A percentile compares a stretch with the other conserved stretches of the same genome.
These are phyloP conservation scores for Orychophragmus violaceus DNA, from an alignment of 345 rosid species.

Conservation along the genomic window DNA sequence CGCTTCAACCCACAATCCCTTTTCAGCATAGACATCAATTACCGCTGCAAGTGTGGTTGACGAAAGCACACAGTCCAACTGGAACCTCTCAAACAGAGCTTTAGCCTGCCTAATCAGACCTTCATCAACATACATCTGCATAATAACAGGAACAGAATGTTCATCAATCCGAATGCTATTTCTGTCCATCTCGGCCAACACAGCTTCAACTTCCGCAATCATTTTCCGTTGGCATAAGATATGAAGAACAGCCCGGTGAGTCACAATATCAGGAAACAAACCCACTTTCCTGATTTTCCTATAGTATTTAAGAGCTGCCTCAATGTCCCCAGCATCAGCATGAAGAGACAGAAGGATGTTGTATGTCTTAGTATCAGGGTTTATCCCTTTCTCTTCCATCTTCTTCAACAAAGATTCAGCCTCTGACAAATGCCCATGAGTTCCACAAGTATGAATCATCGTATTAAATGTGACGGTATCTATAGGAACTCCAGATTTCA, in stretches of 20 bases:
- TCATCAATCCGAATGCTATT: slow-evolving; percentile 47
- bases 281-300: slow-evolving; percentile 63
- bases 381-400: slow-evolving; percentile 67
- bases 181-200: slow-evolving; percentile 57
- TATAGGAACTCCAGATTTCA: slow-evolving; percentile 62
- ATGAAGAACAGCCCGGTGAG: slow-evolving; percentile 70
- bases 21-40: slow-evolving; percentile 74
- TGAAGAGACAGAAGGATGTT: slow-evolving; percentile 65
- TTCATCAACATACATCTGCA: slow-evolving; percentile 60
- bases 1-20: slow-evolving; percentile 77
- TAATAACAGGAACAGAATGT: slow-evolving; percentile 68
- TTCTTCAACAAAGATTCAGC: slow-evolving; percentile 67
- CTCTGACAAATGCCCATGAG: slow-evolving; percentile 59
- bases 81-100: slow-evolving; percentile 43
- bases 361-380: slow-evolving; percentile 78
- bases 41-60: slow-evolving; percentile 60
- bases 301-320: slow-evolving; percentile 57
- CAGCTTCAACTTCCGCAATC: slow-evolving; percentile 59
- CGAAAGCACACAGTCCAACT: slow-evolving; percentile 39
- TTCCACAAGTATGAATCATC: slow-evolving; percentile 83
- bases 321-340: slow-evolving; percentile 65
- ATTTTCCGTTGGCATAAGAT: slow-evolving; percentile 56
- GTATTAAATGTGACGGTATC: slow-evolving; percentile 84
- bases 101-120: slow-evolving; percentile 51
- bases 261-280: slow-evolving; percentile 69